Base-by-base conservation (phyloP, 352 stramenopile genomes). In the Pythium aquatile region DNA sequence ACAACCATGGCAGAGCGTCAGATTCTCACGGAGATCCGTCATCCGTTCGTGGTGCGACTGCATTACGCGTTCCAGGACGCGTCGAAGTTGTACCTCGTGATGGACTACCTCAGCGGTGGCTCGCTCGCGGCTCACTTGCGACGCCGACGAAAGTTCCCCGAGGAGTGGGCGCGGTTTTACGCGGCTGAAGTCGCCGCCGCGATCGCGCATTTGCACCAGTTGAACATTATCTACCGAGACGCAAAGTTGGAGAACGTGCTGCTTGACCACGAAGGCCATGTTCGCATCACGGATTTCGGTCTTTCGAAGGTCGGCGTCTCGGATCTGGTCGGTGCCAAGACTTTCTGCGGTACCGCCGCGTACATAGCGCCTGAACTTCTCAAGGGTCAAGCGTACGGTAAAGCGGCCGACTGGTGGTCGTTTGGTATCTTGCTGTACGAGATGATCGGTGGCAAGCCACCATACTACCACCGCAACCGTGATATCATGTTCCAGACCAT, bases 201-300 rank as follows among this genome's bases (percentile, higher is more conserved):
- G 56, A 91, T 97, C 58, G 74, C 84, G 64, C 93, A 98, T 63
- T 70, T 98, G 54, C 94, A 98, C 71, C 92, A 85, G 35, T 79
- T 96, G 28, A 95, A 97, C 74, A 98, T 98, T 66, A 96, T 99
- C 70, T 97, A 97, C 63, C 94, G 94, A 62, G 94, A 98, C 69
- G 88, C 97, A 13, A 98, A 98, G 77, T 81, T 97, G 17, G 94
- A 98, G 64, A 98, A 98, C 58, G 87, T 98, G 51, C 74, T 98
- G 37, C 90, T 98, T 77, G 94, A 98, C 66, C 88, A 96, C 61
- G 83, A 97, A 68, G 94, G 94, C 3, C 94, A 98, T 64, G 88
- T 98, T 26, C 83, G 90, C n/a, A 94, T 98, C 61, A 97, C 93
- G 1, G 92, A 98, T 74, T 98, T 98, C 65, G 94, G 94, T 20